A percentile compares a stretch with the other conserved stretches of the same genome.
Evolutionary conservation across 2,329 filamentous ascomycete genomes (phyloP).

Genomic region (Aspergillus niger): DNA sequence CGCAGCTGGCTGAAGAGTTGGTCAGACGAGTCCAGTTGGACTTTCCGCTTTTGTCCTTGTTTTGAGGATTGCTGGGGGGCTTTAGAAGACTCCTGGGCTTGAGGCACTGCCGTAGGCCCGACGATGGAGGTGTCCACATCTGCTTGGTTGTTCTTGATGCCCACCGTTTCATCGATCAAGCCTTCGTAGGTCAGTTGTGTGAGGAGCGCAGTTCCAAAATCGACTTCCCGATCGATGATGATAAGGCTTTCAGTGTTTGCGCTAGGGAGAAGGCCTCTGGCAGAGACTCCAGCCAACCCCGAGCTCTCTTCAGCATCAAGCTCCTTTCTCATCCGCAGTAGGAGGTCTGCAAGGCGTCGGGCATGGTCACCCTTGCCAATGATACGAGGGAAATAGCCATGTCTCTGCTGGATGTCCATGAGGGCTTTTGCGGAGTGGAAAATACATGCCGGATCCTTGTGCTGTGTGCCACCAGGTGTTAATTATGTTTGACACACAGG

Average conservation of each 20-base stretch:
- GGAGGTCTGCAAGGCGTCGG: conserved; percentile 80
- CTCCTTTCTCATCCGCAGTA: conserved; percentile 90
- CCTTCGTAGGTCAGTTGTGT: conserved; percentile 97
- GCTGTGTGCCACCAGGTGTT: conserved; percentile 41
- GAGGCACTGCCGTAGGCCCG: conserved; percentile 62
- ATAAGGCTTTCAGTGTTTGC: conserved; percentile 86
- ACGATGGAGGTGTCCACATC: conserved; percentile 91
- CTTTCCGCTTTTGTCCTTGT: conserved; percentile 77
- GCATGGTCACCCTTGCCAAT: conserved; percentile 95
- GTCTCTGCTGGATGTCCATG: conserved; percentile 88
- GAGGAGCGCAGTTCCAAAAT: conserved; percentile 86
- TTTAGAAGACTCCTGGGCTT: conserved; percentile 57
- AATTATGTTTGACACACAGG: background rate
- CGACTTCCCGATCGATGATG: conserved; percentile 92
- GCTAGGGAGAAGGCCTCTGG: conserved; percentile 76
- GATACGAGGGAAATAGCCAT: conserved; percentile 92
- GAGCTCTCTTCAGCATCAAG: conserved; percentile 74
- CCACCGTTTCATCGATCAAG: conserved; percentile 88
- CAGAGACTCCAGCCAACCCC: conserved; percentile 56
- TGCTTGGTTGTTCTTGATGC: conserved; percentile 87
- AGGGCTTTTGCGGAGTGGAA: conserved; percentile 87
- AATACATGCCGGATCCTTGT: conserved; percentile 87
- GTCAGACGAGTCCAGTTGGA: conserved; percentile 85
- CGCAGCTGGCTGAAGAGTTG: conserved; percentile 84
- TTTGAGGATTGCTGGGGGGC: conserved; percentile 52